Evolutionary conservation across 2,329 filamentous ascomycete species (phyloP).

Genomic region (Sclerotinia minor): DNA sequence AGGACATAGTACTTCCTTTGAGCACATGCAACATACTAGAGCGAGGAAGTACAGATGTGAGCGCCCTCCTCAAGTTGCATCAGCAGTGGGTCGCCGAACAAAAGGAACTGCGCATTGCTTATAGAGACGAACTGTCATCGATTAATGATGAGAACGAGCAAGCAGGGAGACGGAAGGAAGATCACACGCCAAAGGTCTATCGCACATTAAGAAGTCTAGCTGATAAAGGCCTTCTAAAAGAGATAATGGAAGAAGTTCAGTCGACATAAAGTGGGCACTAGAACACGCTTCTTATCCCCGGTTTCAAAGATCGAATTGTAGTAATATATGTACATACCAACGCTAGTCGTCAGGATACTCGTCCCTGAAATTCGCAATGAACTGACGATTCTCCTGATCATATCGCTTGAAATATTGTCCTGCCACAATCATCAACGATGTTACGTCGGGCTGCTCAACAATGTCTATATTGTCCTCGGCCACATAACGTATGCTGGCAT

Average conservation of each 20-base stretch:
- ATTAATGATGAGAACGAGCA: constrained; percentile 53
- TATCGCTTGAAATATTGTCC: constrained; percentile 89
- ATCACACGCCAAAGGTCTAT: constrained; percentile 69
- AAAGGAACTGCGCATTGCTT: constrained; percentile 47
- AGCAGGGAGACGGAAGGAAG: constrained; percentile 58
- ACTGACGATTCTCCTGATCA: constrained; percentile 63
- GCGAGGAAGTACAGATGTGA: constrained; percentile 26
- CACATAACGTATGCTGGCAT: constrained; percentile 70
- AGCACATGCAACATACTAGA: constrained; percentile 26
- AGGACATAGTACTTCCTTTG: constrained; percentile 20
- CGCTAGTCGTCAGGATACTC: constrained; percentile 80
- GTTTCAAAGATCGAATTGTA: background rate
- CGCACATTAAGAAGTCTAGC: constrained; percentile 69
- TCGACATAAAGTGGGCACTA: background rate
- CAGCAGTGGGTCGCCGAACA: constrained; percentile 47
- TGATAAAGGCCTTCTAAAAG: constrained; percentile 60
- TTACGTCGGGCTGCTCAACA: constrained; percentile 53
- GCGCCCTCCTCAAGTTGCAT: constrained; percentile 44
- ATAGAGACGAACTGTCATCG: constrained; percentile 50
- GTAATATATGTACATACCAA: constrained; percentile 15
- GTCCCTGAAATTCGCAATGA: constrained; percentile 80
- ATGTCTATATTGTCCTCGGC: constrained; percentile 78
- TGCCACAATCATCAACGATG: constrained; percentile 66
- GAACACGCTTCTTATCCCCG: background rate
- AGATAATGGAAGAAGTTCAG: constrained; percentile 39